Conservation (phyloP, 495 filamentous ascomycete genomes). For the Pseudevernia furfuracea region DNA sequence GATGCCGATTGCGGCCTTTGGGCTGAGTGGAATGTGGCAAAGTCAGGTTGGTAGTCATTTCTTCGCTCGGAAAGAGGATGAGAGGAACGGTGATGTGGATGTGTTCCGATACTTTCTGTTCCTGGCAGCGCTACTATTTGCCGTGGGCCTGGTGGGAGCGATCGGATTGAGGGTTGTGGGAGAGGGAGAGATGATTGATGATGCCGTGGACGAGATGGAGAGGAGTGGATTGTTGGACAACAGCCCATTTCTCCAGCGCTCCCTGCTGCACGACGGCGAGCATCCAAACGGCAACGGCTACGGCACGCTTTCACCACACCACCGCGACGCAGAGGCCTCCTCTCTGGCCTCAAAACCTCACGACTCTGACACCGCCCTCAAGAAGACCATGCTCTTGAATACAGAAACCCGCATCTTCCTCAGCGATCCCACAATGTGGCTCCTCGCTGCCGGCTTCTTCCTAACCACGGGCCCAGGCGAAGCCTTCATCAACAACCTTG, state of each 20-base stretch:
- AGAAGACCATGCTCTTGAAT: conserved; percentile 82
- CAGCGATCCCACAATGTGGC: conserved; percentile 89
- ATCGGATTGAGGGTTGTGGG: conserved; percentile 63
- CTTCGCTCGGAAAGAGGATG: conserved; percentile 55
- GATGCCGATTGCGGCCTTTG: conserved; percentile 84
- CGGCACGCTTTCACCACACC: conserved; percentile 41
- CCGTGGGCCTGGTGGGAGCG: conserved; percentile 64
- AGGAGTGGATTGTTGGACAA: conserved; percentile 75
- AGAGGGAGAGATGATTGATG: conserved; percentile 70
- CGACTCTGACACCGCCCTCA: conserved; percentile 47
- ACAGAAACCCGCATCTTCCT: conserved; percentile 79
- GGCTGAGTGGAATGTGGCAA: conserved; percentile 88
- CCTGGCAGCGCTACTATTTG: conserved; percentile 56
- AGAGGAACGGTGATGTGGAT: conserved; percentile 72
- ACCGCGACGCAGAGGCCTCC: conserved; percentile 1
- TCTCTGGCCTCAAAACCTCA: conserved; percentile 9
- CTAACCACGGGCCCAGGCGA: conserved; percentile 89
- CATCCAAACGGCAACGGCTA: conserved; percentile 36
- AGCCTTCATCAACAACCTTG: conserved; percentile 94
- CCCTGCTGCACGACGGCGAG: conserved; percentile 25
- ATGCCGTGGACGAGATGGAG: conserved; percentile 77
- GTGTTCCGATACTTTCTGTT: conserved; percentile 83
- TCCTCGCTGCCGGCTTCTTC: conserved; percentile 83
- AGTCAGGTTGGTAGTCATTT: conserved; percentile 75
- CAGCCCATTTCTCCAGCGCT: conserved; percentile 50